phyloP scores from a whole-genome alignment of 495 filamentous ascomycete species.

The Talaromyces borbonicus region DNA sequence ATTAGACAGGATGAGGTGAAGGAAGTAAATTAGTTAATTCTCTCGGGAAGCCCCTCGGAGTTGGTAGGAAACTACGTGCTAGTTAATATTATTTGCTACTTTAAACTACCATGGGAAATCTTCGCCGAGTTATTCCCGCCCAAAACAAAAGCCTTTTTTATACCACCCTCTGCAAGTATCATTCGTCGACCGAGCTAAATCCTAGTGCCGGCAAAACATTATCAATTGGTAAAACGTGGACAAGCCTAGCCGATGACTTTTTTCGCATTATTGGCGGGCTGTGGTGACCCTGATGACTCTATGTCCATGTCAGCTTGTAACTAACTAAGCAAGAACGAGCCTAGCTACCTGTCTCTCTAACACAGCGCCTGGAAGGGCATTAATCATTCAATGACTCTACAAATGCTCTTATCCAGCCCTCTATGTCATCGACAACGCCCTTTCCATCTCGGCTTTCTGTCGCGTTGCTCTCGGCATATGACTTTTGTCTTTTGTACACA shows the following conservation, averaged over 20 bases:
- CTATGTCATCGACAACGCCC: neutral
- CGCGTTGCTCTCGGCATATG: constrained; percentile 1
- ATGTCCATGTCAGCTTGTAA: neutral
- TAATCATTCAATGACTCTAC: neutral
- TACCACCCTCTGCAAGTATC: neutral
- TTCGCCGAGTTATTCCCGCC: constrained; percentile 2
- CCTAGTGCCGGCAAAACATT: neutral
- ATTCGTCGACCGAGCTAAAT: neutral
- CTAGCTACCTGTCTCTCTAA: neutral
- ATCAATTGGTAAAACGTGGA: neutral
- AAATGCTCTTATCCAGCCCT: neutral
- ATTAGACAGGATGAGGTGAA: neutral
- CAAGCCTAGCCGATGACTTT: neutral
- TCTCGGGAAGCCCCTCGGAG: neutral
- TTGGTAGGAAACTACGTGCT: neutral
- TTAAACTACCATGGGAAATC: neutral
- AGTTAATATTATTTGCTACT: too few relatives aligned
- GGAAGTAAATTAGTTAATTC: neutral
- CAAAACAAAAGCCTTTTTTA: neutral
- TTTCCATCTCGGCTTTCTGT: neutral
- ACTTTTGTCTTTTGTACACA: neutral
- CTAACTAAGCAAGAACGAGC: neutral
- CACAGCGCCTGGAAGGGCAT: neutral
- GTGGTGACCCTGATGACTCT: neutral
- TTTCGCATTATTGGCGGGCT: neutral